Base-by-base conservation (phyloP, 2,329 filamentous ascomycete species). In the Neophaeococcomyces mojaviensis region DNA sequence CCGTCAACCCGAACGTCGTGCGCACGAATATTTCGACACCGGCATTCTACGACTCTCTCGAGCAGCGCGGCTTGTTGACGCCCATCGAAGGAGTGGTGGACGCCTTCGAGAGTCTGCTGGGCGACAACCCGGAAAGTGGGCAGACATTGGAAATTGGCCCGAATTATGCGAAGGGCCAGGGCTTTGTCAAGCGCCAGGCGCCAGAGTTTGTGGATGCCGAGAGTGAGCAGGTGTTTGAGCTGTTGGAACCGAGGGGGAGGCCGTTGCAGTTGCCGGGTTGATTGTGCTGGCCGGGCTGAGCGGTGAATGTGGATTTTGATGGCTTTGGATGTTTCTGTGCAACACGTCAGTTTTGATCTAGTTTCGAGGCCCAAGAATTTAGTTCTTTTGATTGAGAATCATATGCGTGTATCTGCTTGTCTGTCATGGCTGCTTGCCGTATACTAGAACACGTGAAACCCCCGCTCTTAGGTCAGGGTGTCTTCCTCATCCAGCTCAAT, bases 111-210 rank as follows among this genome's bases (percentile, higher is more conserved):
- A 57, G 58, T 10, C 61, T 68, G 37, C 48, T 71, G 6, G 61
- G 61, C 22, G 40, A 42, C 1, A 55, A 59, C 24, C 51, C 56
- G n/a, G 58, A 57, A n/a, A 66, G 62, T 22, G 68, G 67, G 1
- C 61, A 68, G 49, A 63, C 64, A n/a, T 60, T 66, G 36, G 69
- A 71, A 44, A 60, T 63, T 35, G 65, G 65, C 10, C 66, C 68
- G 7, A 61, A 61, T 35, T 57, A 54, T 42, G 39, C 39, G 16
- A 48, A 54, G 30, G 31, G 44, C 7, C 38, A 49, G 22, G 53
- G 54, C 10, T 48, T 54, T n/a, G 46, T 54, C 3, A 31, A 33
- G 13, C 49, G 45, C 13, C 42, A 47, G 30, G 43, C 32, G 3
- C 42, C 44, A 13, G 26, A 24, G 15, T 42, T 42, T 33, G 28